Conservation (phyloP, 805 yeast genomes). For the Metschnikowia drakensbergensis region DNA sequence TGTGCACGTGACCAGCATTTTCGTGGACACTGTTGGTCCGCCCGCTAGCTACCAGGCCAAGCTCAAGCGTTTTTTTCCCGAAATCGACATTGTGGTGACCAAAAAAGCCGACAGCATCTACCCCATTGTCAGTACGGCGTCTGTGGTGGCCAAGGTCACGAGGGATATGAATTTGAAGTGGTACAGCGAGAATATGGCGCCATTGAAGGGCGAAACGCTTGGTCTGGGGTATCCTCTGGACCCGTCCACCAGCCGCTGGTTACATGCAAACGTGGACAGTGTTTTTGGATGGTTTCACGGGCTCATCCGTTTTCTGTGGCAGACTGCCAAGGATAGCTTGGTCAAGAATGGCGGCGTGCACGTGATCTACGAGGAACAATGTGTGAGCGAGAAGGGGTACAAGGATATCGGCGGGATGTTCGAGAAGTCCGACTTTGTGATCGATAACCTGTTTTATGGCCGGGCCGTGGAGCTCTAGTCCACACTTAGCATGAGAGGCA, state of each 20-base stretch:
- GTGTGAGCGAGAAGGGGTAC: constrained; percentile 30
- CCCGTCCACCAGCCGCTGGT: constrained; percentile 80
- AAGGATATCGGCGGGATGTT: constrained; percentile 24
- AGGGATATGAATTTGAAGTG: constrained; percentile 62
- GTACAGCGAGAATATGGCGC: constrained; percentile 27
- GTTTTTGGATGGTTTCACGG: constrained; percentile 83
- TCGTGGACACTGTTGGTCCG: constrained; percentile 96
- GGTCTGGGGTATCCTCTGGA: constrained; percentile 97
- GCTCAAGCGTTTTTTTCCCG: constrained; percentile 65
- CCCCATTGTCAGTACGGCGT: constrained; percentile 92
- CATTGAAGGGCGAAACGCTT: constrained; percentile 32
- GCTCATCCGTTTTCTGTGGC: constrained; percentile 87
- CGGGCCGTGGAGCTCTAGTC: constrained; percentile 8
- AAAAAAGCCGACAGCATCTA: constrained; percentile 92
- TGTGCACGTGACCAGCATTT: constrained; percentile 65
- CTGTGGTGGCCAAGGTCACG: constrained; percentile 94
- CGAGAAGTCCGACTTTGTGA: constrained; percentile 1
- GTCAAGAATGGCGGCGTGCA: constrained; percentile 47
- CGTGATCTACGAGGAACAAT: constrained; percentile 60
- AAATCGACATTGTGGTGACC: constrained; percentile 69
- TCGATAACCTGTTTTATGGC: constrained; percentile 16
- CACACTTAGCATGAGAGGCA: too few species aligned
- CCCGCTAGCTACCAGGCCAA: constrained; percentile 81
- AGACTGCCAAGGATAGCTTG: constrained; percentile 76
- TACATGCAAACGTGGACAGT: constrained; percentile 56